A percentile compares a stretch with the other conserved stretches of the same genome.
phyloP scores from a whole-genome alignment of 805 yeast species.

The Candida tibetensis region DNA sequence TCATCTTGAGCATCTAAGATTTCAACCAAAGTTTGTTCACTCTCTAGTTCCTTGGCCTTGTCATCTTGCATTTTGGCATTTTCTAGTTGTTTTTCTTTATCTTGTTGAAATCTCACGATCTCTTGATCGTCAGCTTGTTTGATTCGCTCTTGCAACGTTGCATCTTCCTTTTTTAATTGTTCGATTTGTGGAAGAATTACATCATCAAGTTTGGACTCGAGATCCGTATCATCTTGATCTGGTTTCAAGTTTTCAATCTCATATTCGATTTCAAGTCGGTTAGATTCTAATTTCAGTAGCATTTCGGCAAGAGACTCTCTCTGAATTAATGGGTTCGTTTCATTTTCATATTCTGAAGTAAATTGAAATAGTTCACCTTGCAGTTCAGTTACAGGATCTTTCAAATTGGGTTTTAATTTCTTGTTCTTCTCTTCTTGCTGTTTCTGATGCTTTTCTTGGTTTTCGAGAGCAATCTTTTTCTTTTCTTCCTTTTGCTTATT shows the following conservation, averaged over 20 bases:
- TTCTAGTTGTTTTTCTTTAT: slow-evolving; percentile 2
- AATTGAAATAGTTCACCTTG: too few relatives aligned
- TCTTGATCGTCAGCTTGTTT: too few relatives aligned
- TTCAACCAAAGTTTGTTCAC: too few relatives aligned
- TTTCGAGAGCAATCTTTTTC: slow-evolving; percentile 7
- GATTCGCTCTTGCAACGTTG: not conserved
- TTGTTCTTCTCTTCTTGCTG: slow-evolving; percentile 8
- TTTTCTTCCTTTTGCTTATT: slow-evolving; percentile 9
- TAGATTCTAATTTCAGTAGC: not conserved
- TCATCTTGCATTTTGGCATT: slow-evolving; percentile 1
- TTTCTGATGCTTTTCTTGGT: slow-evolving; percentile 5
- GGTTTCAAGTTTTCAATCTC: not conserved
- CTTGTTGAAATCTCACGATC: too few relatives aligned
- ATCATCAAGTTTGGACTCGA: not conserved
- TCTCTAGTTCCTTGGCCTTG: too few relatives aligned
- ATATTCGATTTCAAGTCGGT: not conserved
- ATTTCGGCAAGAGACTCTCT: not conserved
- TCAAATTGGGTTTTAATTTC: slow-evolving; percentile 2
- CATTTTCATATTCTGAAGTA: slow-evolving; percentile 8
- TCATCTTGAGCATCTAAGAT: too few relatives aligned
- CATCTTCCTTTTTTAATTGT: not conserved
- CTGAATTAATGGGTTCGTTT: not conserved
- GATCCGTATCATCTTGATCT: slow-evolving; percentile 2
- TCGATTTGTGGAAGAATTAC: not conserved
- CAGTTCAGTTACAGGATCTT: too few relatives aligned